Evolutionary conservation across 495 filamentous ascomycete species (phyloP).

Genomic region (Podospora appendiculata): DNA sequence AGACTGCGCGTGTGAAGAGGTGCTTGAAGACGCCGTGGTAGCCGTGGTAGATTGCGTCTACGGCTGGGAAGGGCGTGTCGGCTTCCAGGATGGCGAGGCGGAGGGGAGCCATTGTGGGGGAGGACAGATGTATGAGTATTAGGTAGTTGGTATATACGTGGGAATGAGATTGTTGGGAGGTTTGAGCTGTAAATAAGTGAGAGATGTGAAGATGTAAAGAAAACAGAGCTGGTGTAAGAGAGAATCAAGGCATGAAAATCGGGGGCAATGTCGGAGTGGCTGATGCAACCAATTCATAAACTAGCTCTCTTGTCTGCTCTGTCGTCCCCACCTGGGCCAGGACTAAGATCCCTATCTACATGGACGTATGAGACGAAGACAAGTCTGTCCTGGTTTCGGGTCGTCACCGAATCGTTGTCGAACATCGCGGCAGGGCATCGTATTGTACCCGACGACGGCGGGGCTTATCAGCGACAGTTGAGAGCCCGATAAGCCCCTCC

Average conservation of each 20-base stretch:
- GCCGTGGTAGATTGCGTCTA: slow-evolving; percentile 53
- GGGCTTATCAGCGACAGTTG: slow-evolving; percentile 4
- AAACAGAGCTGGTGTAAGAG: too few relatives aligned
- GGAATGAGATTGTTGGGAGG: neutral
- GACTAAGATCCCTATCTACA: too few relatives aligned
- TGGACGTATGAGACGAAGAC: too few relatives aligned
- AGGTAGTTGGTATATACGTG: neutral
- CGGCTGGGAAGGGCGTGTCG: slow-evolving; percentile 56
- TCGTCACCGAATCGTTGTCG: too few relatives aligned
- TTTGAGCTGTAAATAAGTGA: neutral
- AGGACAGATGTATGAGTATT: neutral
- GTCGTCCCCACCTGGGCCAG: too few relatives aligned
- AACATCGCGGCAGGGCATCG: neutral
- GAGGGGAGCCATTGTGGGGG: slow-evolving; percentile 35
- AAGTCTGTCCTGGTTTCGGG: neutral
- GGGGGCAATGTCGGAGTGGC: too few relatives aligned
- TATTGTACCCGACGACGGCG: neutral
- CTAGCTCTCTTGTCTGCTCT: too few relatives aligned
- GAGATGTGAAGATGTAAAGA: too few relatives aligned
- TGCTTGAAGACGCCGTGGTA: slow-evolving; percentile 66
- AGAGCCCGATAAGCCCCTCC: neutral
- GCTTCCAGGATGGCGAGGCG: slow-evolving; percentile 81
- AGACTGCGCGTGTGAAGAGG: slow-evolving; percentile 45
- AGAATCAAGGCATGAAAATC: too few relatives aligned
- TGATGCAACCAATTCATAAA: too few relatives aligned